A percentile compares a stretch with the other conserved stretches of the same genome.
These are phyloP conservation scores for Cercospora sp. DNA, from an alignment of 2,329 filamentous ascomycete genomes.

Conservation along the genomic window DNA sequence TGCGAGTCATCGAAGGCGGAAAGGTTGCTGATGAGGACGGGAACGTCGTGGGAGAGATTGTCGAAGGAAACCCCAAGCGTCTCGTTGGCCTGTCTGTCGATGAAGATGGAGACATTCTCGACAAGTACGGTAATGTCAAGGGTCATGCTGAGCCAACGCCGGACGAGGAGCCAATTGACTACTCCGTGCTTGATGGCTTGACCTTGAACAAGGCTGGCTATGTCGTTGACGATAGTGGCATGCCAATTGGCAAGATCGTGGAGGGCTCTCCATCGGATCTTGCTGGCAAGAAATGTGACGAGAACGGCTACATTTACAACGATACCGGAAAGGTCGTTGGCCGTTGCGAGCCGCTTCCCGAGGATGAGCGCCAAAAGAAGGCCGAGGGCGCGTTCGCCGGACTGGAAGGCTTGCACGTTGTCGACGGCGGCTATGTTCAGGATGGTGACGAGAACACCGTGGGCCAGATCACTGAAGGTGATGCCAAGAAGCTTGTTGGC, in stretches of 20 bases:
- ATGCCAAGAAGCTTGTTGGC: slow-evolving; percentile 60
- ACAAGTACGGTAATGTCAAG: slow-evolving; percentile 68
- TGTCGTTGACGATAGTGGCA: slow-evolving; percentile 55
- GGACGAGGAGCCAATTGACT: slow-evolving; percentile 51
- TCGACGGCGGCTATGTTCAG: slow-evolving; percentile 70
- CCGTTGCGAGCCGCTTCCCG: slow-evolving; percentile 59
- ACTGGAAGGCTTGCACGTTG: slow-evolving; percentile 63
- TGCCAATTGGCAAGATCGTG: slow-evolving; percentile 58
- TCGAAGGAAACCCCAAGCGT: slow-evolving; percentile 60
- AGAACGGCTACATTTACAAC: slow-evolving; percentile 58
- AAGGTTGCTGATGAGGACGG: slow-evolving; percentile 54
- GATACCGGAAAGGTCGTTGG: slow-evolving; percentile 59
- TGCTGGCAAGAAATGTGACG: slow-evolving; percentile 57
- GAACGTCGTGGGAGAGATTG: slow-evolving; percentile 54
- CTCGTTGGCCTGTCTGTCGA: slow-evolving; percentile 75
- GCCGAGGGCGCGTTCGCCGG: slow-evolving; percentile 69
- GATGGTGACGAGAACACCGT: slow-evolving; percentile 73
- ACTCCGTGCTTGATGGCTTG: slow-evolving; percentile 61
- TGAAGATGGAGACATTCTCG: slow-evolving; percentile 78
- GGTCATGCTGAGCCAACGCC: slow-evolving; percentile 57
- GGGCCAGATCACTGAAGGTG: slow-evolving; percentile 59
- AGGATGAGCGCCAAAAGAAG: slow-evolving; percentile 57
- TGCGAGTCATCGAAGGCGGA: slow-evolving; percentile 51
- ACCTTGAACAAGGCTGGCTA: slow-evolving; percentile 66
- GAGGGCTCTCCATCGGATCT: slow-evolving; percentile 60